These are phyloP conservation scores for Ogataea trehaloabstinens DNA, from an alignment of 805 yeast species.

Conservation along the genomic window DNA sequence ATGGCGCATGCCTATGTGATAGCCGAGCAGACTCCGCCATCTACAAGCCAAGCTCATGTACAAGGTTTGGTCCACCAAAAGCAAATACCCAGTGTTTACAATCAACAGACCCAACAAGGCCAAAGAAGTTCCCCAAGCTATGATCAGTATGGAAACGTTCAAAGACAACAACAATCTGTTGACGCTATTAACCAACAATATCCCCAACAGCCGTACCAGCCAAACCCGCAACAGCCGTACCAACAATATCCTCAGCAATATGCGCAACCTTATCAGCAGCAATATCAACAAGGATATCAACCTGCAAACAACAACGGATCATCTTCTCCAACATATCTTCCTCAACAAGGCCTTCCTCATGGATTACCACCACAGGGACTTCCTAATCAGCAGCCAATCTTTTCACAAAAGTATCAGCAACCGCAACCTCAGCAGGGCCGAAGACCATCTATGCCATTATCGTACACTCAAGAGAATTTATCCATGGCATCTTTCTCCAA, in stretches of 20 bases:
- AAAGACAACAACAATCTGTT: conserved; percentile 14
- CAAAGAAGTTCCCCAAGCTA: conserved; percentile 13
- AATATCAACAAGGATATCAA: conserved; percentile 5
- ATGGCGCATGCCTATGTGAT: conserved; percentile 30
- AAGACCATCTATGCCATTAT: conserved; percentile 27
- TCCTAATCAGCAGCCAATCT: conserved; percentile 29
- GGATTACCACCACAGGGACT: conserved; percentile 35
- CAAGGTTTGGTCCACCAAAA: conserved; percentile 21
- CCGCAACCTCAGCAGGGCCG: conserved; percentile 19
- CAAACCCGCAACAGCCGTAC: neutral
- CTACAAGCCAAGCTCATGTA: conserved; percentile 10
- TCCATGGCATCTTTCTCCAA: conserved; percentile 21
- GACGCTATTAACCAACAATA: conserved; percentile 21
- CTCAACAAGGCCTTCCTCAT: conserved; percentile 31
- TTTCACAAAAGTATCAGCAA: conserved; percentile 21
- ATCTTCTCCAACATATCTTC: conserved; percentile 28
- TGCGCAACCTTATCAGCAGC: conserved; percentile 8
- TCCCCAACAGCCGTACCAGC: neutral
- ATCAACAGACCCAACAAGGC: conserved; percentile 17
- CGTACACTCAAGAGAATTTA: conserved; percentile 22
- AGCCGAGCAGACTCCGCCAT: conserved; percentile 26
- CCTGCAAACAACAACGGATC: conserved; percentile 16
- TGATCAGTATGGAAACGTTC: conserved; percentile 19
- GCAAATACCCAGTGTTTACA: conserved; percentile 17
- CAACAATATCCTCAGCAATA: conserved; percentile 10